Percentiles rank a stretch among this genome's conserved stretches.
Conservation (phyloP, 768 basidiomycete species). For the Termitomyces sp. region DNA sequence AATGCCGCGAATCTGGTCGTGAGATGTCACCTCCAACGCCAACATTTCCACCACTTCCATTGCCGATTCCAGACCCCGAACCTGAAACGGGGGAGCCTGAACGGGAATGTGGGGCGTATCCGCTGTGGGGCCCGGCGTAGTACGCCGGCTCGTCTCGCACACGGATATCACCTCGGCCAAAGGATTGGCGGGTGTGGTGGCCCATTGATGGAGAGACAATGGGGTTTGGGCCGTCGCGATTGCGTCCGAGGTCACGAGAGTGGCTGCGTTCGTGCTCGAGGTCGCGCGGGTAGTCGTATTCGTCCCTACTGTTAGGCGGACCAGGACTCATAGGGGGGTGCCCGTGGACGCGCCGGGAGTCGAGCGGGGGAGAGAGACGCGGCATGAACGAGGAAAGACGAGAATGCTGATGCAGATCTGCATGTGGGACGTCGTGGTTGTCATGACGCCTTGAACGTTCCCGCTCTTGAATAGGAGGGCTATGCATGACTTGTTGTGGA, state of each 20-base stretch:
- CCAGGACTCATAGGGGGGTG: slow-evolving; percentile 67
- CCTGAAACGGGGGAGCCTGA: slow-evolving; percentile 55
- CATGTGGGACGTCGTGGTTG: slow-evolving; percentile 22
- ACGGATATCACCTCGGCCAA: slow-evolving; percentile 24
- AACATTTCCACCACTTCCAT: not conserved
- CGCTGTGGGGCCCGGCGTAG: slow-evolving; percentile 23
- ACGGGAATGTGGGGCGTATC: slow-evolving; percentile 38
- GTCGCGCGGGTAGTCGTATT: slow-evolving; percentile 43
- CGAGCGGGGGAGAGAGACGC: slow-evolving; percentile 28
- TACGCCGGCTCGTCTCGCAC: slow-evolving; percentile 24
- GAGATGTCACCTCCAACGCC: slow-evolving; percentile 32
- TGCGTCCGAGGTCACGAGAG: slow-evolving; percentile 16
- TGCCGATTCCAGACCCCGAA: slow-evolving; percentile 40
- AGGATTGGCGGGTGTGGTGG: slow-evolving; percentile 26
- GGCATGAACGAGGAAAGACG: slow-evolving; percentile 24
- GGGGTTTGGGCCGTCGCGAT: slow-evolving; percentile 17
- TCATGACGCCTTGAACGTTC: slow-evolving; percentile 45
- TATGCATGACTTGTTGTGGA: slow-evolving; percentile 43
- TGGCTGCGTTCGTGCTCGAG: slow-evolving; percentile 21
- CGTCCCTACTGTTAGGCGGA: slow-evolving; percentile 48
- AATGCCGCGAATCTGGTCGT: slow-evolving; percentile 48
- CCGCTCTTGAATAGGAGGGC: slow-evolving; percentile 43
- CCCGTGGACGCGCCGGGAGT: slow-evolving; percentile 44
- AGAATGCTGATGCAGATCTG: slow-evolving; percentile 24
- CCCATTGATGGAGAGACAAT: slow-evolving; percentile 37